Conservation (phyloP, 2,329 filamentous ascomycete species). For the Cercospora sp. region DNA sequence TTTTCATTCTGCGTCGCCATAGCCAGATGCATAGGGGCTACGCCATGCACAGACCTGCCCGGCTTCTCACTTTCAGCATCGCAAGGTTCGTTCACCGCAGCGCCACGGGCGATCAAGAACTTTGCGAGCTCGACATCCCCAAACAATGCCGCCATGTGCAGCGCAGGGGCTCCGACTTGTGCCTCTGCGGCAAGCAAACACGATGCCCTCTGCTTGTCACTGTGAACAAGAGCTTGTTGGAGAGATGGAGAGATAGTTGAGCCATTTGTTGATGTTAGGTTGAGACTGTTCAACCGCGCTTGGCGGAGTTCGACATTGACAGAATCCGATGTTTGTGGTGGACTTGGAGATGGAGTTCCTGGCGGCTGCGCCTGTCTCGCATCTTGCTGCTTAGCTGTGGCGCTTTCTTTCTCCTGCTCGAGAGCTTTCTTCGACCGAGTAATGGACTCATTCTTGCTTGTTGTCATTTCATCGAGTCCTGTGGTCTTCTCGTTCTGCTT, state of each 20-base stretch:
- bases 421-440: neutral
- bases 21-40: conserved; percentile 10
- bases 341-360: neutral
- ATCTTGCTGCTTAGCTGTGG: neutral
- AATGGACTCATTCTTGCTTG: neutral
- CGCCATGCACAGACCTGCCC: neutral
- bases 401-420: neutral
- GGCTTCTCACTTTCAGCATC: conserved; percentile 2
- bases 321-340: neutral
- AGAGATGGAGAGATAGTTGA: neutral
- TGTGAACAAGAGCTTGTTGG: neutral
- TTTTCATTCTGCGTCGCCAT: neutral
- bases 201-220: neutral
- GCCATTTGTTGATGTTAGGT: neutral
- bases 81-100: conserved; percentile 3
- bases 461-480: neutral
- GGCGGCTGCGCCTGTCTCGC: neutral
- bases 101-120: neutral
- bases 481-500: too few relatives aligned
- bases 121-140: conserved; percentile 4
- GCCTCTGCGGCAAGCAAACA: neutral
- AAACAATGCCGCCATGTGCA: conserved; percentile 14
- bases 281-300: neutral
- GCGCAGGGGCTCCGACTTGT: neutral
- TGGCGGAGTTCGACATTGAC: neutral